Base-by-base conservation (phyloP, 2,329 filamentous ascomycete genomes). In the Pestalotiopsis sp. region DNA sequence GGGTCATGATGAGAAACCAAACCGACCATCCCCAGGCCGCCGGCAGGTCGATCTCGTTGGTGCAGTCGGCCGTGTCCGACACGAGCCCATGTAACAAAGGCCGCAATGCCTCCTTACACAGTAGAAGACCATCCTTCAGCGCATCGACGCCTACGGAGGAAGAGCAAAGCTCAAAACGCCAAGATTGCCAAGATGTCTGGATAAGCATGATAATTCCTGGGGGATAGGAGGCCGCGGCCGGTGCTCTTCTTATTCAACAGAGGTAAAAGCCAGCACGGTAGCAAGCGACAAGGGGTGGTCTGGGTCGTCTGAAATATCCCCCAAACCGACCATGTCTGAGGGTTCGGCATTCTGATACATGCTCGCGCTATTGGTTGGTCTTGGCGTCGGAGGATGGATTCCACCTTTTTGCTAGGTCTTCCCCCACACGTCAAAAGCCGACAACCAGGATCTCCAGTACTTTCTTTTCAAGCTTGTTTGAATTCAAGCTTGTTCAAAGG, bases 381-480 rank as follows among this genome's bases (percentile, higher is more conserved):
- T 64, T 64, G 61, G 61, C 61, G 61, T 64, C 25, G 13, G 61
- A 64, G 61, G 27, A 62, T 5, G 61, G 27, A 62, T 5, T n/a
- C 57, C 57, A 20, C 61, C 61, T 39, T 36, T 49, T 9, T 36
- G 31, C 31, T 36, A 31, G 31, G 61, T 61, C 27, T 14, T 62
- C 27, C 31, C 57, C 59, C 59, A 62, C 59, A 36, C 59, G 27
- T n/a, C 59, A 62, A 62, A 36, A 9, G 31, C 59, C n/a, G 25
- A 52, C 14, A 20, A n/a, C n/a, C n/a, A 36, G 59, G 59, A 62
- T 62, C 31, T 36, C 14, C 36, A 62, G 59, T 3, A 36, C 59
- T 38, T 38, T 39, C 59, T 62, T 38, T 52, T 52, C 17, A 62
- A 62, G 59, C 58, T 61, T 61, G 58, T 61, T 61, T 61, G 59